phyloP scores from a whole-genome alignment of 2,329 filamentous ascomycete genomes.

The Didymella keratinophila region DNA sequence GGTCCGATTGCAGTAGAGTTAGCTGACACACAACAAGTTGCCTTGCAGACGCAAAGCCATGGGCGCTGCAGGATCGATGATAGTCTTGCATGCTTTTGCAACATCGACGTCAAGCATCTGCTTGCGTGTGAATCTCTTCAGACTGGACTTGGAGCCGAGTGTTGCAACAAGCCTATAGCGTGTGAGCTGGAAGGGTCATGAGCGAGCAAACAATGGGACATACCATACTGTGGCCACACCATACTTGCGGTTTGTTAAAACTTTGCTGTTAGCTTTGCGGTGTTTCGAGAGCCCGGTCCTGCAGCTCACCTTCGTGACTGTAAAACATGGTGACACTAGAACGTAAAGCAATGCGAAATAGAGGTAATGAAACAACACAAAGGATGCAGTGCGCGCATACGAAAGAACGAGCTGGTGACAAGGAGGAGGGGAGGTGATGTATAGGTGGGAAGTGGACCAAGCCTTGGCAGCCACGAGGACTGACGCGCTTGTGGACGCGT shows the following conservation, averaged over 20 bases:
- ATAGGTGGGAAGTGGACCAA: background rate
- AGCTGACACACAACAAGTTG: conserved; percentile 72
- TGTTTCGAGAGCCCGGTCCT: background rate
- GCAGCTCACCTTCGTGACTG: conserved; percentile 82
- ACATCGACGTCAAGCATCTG: conserved; percentile 90
- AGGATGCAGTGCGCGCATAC: conserved; percentile 3
- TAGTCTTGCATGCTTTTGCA: conserved; percentile 85
- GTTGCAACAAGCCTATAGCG: conserved; percentile 84
- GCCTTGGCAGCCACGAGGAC: conserved; percentile 20
- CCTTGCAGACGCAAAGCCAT: conserved; percentile 90
- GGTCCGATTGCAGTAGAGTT: background rate
- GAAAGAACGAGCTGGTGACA: background rate
- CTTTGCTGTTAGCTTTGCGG: conserved; percentile 50
- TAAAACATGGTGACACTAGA: conserved; percentile 77
- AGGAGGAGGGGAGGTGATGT: background rate
- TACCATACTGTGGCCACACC: conserved; percentile 96
- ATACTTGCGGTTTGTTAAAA: conserved; percentile 86
- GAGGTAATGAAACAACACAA: conserved; percentile 11
- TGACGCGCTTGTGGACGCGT: conserved; percentile 27
- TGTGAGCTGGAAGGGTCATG: conserved; percentile 30
- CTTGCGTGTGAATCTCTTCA: conserved; percentile 80
- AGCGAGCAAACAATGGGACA: conserved; percentile 32
- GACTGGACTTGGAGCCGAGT: conserved; percentile 73
- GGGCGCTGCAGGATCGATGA: conserved; percentile 82
- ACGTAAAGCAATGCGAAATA: conserved; percentile 14